A percentile compares a stretch with the other conserved stretches of the same genome.
These are phyloP conservation scores for Auriscalpium vulgare DNA, from an alignment of 768 basidiomycete genomes.

Conservation along the genomic window DNA sequence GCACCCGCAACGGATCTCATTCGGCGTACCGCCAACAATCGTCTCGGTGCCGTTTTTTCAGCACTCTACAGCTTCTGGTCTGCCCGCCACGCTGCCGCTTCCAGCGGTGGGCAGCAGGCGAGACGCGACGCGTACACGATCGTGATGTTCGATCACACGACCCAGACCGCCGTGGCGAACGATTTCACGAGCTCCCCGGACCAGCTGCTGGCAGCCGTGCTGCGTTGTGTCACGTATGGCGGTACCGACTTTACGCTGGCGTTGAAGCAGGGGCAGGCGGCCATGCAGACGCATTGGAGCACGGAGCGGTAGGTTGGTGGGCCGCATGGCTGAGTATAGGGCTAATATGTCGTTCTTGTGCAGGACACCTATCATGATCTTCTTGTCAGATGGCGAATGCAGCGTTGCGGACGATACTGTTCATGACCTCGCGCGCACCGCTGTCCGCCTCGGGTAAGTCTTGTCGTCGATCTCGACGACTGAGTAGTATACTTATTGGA, in stretches of 20 bases:
- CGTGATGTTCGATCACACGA: slow-evolving; percentile 32
- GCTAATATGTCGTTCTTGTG: not conserved
- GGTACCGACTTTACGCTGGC: slow-evolving; percentile 41
- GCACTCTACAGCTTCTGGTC: slow-evolving; percentile 50
- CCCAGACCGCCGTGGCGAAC: slow-evolving; percentile 27
- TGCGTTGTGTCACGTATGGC: slow-evolving; percentile 22
- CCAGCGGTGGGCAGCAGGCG: slow-evolving; percentile 15
- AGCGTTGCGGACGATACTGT: slow-evolving; percentile 27
- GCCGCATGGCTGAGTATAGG: not conserved
- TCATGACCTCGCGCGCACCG: slow-evolving; percentile 33
- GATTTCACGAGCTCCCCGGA: slow-evolving; percentile 40
- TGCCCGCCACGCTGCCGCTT: slow-evolving; percentile 35
- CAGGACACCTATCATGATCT: slow-evolving; percentile 45
- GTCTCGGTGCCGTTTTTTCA: slow-evolving; percentile 53
- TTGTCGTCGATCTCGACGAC: not conserved
- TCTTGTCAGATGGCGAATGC: slow-evolving; percentile 51
- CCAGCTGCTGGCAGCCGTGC: slow-evolving; percentile 31
- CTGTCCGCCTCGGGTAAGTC: slow-evolving; percentile 37
- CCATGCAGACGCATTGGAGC: slow-evolving; percentile 43
- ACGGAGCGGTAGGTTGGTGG: slow-evolving; percentile 32
- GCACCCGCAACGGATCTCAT: slow-evolving; percentile 37
- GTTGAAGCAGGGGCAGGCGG: slow-evolving; percentile 23
- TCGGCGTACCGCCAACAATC: slow-evolving; percentile 29
- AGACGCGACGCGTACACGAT: slow-evolving; percentile 52
- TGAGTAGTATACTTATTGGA: not conserved